Evolutionary conservation across 139 green algal genomes (phyloP), one percentile per base, ranked within the genome.

Genomic region (Volvox africanus): DNA sequence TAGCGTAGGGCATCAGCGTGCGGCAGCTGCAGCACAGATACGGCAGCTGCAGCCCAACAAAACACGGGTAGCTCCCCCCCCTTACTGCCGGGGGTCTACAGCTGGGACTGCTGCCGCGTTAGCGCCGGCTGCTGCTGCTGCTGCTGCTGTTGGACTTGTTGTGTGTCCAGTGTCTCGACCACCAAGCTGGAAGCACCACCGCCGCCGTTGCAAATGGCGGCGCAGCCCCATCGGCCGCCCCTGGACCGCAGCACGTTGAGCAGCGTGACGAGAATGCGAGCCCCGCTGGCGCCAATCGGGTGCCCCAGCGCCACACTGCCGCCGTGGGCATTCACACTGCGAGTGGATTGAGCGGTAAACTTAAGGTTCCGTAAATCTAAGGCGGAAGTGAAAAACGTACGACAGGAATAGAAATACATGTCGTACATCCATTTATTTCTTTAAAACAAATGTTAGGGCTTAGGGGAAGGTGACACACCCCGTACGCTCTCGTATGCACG

Each of bases 171-270:
- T 32, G 65, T 30, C 91, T 98, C 93, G 16, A 99, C 24, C 19
- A 99, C 94, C 2, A 99, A 20, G 0, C 97, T 96, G 6, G 94
- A 96, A 0, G 97, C 97, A 24, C 97, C 97, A 24, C 97, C 97
- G 22, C 97, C 97, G 9, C 97, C 97, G 88, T 99, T 99, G 94
- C 98, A 99, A 22, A 99, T 98, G 30, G 94, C 94, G 0, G 96
- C 96, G 33, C 96, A 93, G 44, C 98, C 97, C 21, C 95, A 55
- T 0, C 92, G 80, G 2, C 87, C 94, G 2, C 93, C 93, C 11
- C 93, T 93, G 76, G 81, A 76, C 9, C 87, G 61, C 92, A 99
- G 92, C 89, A 97, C 96, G 82, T 95, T 96, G 30, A 99, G 90
- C 82, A 99, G 94, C 28, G 96, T 97, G 30, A 99, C 96, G 6